Percentiles rank a stretch among this genome's conserved stretches.
phyloP scores from a whole-genome alignment of 768 basidiomycete species.

The Amanita inopinata region DNA sequence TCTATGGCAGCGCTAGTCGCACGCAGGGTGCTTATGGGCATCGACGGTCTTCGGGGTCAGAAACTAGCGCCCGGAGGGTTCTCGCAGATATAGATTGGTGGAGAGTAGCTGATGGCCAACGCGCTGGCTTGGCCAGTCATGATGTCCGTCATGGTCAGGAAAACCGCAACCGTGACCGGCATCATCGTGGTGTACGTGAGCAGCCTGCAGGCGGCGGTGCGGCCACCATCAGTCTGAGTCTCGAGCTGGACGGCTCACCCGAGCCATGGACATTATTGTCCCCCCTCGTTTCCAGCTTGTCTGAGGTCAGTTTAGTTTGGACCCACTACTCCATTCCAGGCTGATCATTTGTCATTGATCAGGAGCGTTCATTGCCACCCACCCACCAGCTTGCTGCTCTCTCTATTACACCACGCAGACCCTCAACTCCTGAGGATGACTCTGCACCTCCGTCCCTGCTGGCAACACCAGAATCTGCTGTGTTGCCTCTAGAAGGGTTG shows the following conservation, averaged over 20 bases:
- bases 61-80: slow-evolving; percentile 55
- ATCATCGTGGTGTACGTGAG: slow-evolving; percentile 19
- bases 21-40: slow-evolving; percentile 28
- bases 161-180: slow-evolving; percentile 30
- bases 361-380: slow-evolving; percentile 20
- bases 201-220: slow-evolving; percentile 6
- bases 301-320: slow-evolving; percentile 4
- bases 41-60: slow-evolving; percentile 62
- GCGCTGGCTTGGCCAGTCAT: slow-evolving; percentile 19
- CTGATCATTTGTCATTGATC: slow-evolving; percentile 9
- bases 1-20: slow-evolving; percentile 9
- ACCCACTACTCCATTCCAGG: slow-evolving; percentile 13
- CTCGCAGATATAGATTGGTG: slow-evolving; percentile 87
- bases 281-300: neutral
- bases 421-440: slow-evolving; percentile 31
- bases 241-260: slow-evolving; percentile 10
- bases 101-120: slow-evolving; percentile 69
- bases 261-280: slow-evolving; percentile 13
- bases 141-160: slow-evolving; percentile 19
- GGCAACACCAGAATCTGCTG: slow-evolving; percentile 43
- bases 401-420: slow-evolving; percentile 47
- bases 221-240: neutral
- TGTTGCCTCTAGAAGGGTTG: slow-evolving; percentile 28
- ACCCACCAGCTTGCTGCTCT: slow-evolving; percentile 42
- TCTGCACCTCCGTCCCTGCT: slow-evolving; percentile 46